Conservation (phyloP, 805 yeast species). For the Saturnispora serradocipensis region DNA sequence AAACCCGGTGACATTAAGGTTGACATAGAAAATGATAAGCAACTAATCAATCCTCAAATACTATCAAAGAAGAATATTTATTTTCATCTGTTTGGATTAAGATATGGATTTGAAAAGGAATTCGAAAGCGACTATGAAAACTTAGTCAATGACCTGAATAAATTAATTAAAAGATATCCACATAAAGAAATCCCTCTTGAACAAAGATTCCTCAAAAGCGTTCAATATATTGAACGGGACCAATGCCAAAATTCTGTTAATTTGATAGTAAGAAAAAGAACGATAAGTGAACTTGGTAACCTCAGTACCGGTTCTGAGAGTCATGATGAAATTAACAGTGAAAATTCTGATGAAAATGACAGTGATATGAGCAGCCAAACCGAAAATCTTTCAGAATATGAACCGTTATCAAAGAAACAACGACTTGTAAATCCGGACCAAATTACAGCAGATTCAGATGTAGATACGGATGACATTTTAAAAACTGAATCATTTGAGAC, state of each 20-base stretch:
- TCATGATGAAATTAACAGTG: neutral
- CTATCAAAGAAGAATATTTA: neutral
- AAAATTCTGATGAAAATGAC: neutral
- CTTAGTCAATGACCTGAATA: neutral
- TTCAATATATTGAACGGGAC: neutral
- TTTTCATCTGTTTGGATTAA: neutral
- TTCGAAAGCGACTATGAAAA: neutral
- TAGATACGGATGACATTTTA: neutral
- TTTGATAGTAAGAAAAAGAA: neutral
- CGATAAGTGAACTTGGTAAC: neutral
- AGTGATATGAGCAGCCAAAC: neutral
- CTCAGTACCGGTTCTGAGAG: neutral
- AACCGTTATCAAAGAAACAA: neutral
- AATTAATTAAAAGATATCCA: neutral
- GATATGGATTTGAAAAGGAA: neutral
- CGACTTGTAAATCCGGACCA: neutral
- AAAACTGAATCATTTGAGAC: conserved; percentile 7
- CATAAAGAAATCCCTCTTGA: neutral
- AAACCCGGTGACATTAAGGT: neutral
- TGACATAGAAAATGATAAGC: neutral
- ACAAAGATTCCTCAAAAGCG: neutral
- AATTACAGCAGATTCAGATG: neutral
- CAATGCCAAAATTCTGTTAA: neutral
- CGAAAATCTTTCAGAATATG: neutral
- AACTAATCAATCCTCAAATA: neutral